These are phyloP conservation scores for Eucalyptus cloeziana DNA, from an alignment of 345 rosid species.

Conservation along the genomic window DNA sequence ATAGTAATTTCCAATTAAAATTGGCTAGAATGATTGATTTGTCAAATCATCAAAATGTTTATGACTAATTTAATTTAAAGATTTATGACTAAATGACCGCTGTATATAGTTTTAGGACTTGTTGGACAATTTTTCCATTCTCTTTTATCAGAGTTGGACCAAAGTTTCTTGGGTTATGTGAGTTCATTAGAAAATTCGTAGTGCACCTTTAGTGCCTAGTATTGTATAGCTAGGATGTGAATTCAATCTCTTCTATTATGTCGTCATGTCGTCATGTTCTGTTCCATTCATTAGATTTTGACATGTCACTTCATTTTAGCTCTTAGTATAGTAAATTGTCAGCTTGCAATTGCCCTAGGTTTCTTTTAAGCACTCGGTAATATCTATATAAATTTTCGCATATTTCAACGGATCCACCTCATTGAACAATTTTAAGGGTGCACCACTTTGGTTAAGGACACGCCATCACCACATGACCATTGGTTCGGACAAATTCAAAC, in stretches of 20 bases:
- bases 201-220: background rate
- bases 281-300: background rate
- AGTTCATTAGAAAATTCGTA: background rate
- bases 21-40: accelerated
- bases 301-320: background rate
- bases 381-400: background rate
- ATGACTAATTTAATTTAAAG: accelerated
- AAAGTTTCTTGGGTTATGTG: background rate
- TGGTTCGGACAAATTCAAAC: background rate
- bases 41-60: accelerated
- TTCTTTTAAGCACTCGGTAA: background rate
- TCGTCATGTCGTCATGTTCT: accelerated
- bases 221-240: background rate
- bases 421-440: background rate
- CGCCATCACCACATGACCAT: background rate
- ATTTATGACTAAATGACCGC: accelerated
- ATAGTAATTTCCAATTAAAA: background rate
- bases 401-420: background rate
- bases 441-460: background rate
- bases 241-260: background rate
- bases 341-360: background rate
- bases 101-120: background rate
- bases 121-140: background rate
- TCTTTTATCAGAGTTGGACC: background rate
- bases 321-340: background rate